phyloP scores from a whole-genome alignment of 352 stramenopile species.

The Phytophthora palmivora region DNA sequence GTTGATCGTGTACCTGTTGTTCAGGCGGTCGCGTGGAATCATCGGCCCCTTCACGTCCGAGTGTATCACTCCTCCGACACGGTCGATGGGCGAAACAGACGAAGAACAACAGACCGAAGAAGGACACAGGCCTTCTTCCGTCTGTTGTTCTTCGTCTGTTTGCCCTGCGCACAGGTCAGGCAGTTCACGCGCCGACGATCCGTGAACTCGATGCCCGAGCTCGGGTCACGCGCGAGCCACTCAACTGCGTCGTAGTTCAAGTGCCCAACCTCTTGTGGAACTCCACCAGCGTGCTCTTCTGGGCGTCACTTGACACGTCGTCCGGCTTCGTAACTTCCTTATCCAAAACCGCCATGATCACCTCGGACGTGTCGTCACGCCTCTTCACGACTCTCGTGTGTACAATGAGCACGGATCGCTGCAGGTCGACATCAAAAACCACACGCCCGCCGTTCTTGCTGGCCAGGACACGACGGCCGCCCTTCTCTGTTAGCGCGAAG shows the following conservation, averaged over 20 bases:
- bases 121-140: constrained; percentile 13
- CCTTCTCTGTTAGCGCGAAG: too few relatives aligned
- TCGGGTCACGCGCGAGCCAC: constrained; percentile 1
- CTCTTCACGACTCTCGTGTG: too few relatives aligned
- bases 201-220: constrained; percentile 5
- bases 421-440: too few relatives aligned
- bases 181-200: constrained; percentile 9
- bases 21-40: constrained; percentile 8
- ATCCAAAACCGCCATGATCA: too few relatives aligned
- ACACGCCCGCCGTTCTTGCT: too few relatives aligned
- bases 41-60: constrained; percentile 11
- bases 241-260: too few relatives aligned
- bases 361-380: too few relatives aligned
- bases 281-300: constrained; percentile 1
- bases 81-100: constrained; percentile 13
- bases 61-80: constrained; percentile 26
- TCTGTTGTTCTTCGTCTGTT: constrained; percentile 15
- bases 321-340: too few relatives aligned
- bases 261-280: constrained; percentile 12
- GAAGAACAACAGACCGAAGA: too few relatives aligned
- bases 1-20: constrained; percentile 10
- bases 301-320: neutral
- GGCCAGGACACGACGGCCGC: too few relatives aligned
- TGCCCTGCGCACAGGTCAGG: constrained; percentile 18
- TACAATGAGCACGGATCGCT: too few relatives aligned